Conservation (phyloP, 176 grass and related monocot genomes). For the Luzula sylvatica region DNA sequence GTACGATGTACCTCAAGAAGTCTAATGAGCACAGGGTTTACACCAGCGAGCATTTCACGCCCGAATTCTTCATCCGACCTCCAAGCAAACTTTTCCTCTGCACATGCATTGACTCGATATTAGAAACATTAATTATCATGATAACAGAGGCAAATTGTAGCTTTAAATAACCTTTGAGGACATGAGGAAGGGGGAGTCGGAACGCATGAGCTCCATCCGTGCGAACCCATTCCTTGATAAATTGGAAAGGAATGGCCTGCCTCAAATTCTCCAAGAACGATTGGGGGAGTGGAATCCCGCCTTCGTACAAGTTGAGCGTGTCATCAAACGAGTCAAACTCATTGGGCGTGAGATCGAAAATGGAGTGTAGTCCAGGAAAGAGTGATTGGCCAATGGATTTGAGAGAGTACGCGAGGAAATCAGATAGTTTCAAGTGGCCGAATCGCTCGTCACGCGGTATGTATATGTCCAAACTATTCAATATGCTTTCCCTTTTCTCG, state of each 20-base stretch:
- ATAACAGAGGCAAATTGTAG: neutral
- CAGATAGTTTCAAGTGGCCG: conserved; percentile 73
- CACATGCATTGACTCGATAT: neutral
- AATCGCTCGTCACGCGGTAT: conserved; percentile 67
- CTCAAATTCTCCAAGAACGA: conserved; percentile 27
- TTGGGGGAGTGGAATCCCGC: conserved; percentile 29
- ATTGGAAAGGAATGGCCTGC: conserved; percentile 36
- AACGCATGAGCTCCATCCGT: conserved; percentile 43
- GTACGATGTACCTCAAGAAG: conserved; percentile 41
- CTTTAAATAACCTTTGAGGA: conserved; percentile 45
- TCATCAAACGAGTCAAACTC: conserved; percentile 79
- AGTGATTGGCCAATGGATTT: conserved; percentile 48
- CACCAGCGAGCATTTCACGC: conserved; percentile 79
- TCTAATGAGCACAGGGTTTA: conserved; percentile 74
- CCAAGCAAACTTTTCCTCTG: conserved; percentile 62
- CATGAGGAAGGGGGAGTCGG: conserved; percentile 55
- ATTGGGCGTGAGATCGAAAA: conserved; percentile 29
- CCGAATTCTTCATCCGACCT: conserved; percentile 84
- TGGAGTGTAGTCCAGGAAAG: conserved; percentile 26
- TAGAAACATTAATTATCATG: neutral
- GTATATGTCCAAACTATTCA: conserved; percentile 44
- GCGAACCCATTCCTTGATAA: conserved; percentile 46
- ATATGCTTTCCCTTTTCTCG: conserved; percentile 42
- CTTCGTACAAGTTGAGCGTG: conserved; percentile 58
- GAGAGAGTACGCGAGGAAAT: conserved; percentile 55